A percentile compares a stretch with the other conserved stretches of the same genome.
Conservation (phyloP, 108 stramenopile genomes). For the Poteriospumella lacustris region DNA sequence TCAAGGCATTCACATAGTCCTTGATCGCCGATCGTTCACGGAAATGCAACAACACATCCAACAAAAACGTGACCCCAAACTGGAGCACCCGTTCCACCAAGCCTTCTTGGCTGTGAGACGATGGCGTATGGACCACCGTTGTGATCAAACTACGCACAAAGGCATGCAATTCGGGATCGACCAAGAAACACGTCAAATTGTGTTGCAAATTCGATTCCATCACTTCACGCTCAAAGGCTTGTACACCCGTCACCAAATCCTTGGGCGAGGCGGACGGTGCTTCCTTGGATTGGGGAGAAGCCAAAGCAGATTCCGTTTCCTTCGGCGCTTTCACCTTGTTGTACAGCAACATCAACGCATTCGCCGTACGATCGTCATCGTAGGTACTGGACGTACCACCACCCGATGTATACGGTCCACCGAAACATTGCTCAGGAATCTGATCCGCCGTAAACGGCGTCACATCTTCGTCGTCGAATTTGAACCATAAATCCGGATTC, state of each 20-base stretch:
- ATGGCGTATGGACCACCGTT: not conserved
- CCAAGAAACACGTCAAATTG: conserved; percentile 74
- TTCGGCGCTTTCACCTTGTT: conserved; percentile 56
- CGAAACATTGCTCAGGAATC: conserved; percentile 86
- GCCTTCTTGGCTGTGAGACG: not conserved
- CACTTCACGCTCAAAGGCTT: conserved; percentile 76
- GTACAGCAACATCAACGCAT: conserved; percentile 93
- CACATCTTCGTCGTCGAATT: conserved; percentile 96
- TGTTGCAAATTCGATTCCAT: conserved; percentile 72
- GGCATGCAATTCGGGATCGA: conserved; percentile 76
- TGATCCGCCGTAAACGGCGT: conserved; percentile 77
- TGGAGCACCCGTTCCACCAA: conserved; percentile 14
- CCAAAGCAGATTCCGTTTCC: not conserved
- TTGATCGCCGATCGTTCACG: not conserved
- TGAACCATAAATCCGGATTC: conserved; percentile 63
- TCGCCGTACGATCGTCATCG: conserved; percentile 86
- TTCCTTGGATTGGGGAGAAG: not conserved
- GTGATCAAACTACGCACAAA: conserved; percentile 72
- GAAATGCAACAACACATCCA: not conserved
- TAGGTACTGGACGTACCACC: conserved; percentile 50
- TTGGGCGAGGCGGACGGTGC: conserved; percentile 57
- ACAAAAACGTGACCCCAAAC: conserved; percentile 49
- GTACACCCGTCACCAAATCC: conserved; percentile 62
- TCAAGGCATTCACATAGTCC: not conserved
- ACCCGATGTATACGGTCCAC: conserved; percentile 84